These are phyloP conservation scores for Lophiotrema nucula DNA, from an alignment of 495 filamentous ascomycete genomes.

Conservation along the genomic window DNA sequence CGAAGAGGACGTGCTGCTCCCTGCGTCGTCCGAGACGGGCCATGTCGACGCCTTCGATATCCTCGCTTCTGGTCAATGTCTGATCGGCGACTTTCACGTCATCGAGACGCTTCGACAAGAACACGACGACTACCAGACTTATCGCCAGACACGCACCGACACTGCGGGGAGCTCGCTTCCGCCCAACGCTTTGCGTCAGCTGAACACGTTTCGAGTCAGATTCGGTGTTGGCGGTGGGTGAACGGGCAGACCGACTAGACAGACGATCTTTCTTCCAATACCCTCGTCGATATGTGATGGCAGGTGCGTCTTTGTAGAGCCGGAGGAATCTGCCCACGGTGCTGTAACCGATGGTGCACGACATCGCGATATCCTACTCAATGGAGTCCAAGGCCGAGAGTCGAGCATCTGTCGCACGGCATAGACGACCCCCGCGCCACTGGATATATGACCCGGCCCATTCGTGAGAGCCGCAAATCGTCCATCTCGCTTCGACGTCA, in stretches of 20 bases:
- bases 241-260: neutral
- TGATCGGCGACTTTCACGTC: slow-evolving; percentile 69
- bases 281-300: too few relatives aligned
- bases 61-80: slow-evolving; percentile 62
- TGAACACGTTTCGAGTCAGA: slow-evolving; percentile 14
- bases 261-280: too few relatives aligned
- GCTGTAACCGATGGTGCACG: too few relatives aligned
- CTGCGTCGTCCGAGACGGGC: slow-evolving; percentile 8
- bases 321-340: too few relatives aligned
- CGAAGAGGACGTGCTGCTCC: slow-evolving; percentile 46
- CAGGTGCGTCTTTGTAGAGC: too few relatives aligned
- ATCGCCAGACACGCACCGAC: slow-evolving; percentile 23
- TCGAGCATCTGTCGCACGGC: too few relatives aligned
- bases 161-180: slow-evolving; percentile 4
- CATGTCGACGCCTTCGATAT: slow-evolving; percentile 39
- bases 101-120: slow-evolving; percentile 53
- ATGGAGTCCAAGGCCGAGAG: too few relatives aligned
- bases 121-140: slow-evolving; percentile 60
- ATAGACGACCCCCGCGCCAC: too few relatives aligned
- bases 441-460: too few relatives aligned
- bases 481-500: too few relatives aligned
- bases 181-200: slow-evolving; percentile 17
- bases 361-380: too few relatives aligned
- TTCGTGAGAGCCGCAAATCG: too few relatives aligned
- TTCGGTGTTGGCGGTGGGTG: slow-evolving; percentile 27